Evolutionary conservation across 352 stramenopile species (phyloP), one percentile per base, ranked within the genome.

Genomic region (Pythium coloratum): DNA sequence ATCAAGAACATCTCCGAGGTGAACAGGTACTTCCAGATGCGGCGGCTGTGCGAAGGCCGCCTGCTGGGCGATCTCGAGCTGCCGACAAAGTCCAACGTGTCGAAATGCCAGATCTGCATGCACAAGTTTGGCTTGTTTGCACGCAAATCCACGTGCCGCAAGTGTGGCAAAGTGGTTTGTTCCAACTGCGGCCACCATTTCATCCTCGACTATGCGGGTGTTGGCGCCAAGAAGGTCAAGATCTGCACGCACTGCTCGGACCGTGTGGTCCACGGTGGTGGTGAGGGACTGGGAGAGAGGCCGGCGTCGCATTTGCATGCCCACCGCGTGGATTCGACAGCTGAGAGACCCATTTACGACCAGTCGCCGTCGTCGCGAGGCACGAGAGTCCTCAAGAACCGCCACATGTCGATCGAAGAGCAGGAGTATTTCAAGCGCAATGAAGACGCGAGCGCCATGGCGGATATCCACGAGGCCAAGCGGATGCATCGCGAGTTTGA

Each of bases 111-210:
- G 55, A 57, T 80, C 13, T 94, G 85, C 53, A 61, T 72, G 16
- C 75, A 64, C 30, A 76, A 77, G 20, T 92, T 94, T 55, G 71
- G 73, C 7, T 47, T 92, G 30, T 92, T 94, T 58, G 73, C 86
- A 46, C 81, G 86, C 33, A 76, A 88, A 58, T 79, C 71, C 54
- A 75, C 82, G 2, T 94, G 86, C 62, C 82, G 86, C 9, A 92
- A 92, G 59, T 94, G 86, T 59, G 84, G 82, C 10, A 82, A 88
- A 50, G 78, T 92, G 6, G 69, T 95, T 9, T 95, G 86, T 60
- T 83, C 76, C 1, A 63, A 70, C n/a, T 95, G 86, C 63, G 72
- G 75, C 10, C 67, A 76, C 53, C 67, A 79, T 32, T 90, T 79
- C 24, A 66, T 84, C 33, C 66, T 91, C 4, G 81, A 90, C 61